These are phyloP conservation scores for Penicillium corylophilum DNA, from an alignment of 2,329 filamentous ascomycete genomes.

Conservation along the genomic window DNA sequence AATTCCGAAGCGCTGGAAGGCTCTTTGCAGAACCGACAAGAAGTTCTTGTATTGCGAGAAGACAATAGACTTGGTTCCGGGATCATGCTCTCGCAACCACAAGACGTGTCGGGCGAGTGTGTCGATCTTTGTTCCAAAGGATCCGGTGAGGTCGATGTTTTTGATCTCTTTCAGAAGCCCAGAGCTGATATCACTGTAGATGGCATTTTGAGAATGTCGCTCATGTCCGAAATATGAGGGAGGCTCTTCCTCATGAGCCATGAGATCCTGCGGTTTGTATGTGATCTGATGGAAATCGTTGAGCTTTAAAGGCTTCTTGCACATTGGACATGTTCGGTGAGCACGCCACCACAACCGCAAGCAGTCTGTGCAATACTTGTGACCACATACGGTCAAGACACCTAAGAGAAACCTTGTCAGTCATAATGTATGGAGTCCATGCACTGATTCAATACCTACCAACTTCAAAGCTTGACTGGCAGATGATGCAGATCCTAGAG, in stretches of 20 bases:
- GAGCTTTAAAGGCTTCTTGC: conserved; percentile 66
- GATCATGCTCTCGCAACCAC: conserved; percentile 80
- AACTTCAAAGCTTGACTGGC: conserved; percentile 70
- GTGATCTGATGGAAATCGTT: conserved; percentile 81
- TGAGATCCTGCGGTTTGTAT: conserved; percentile 72
- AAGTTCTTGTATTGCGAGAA: conserved; percentile 91
- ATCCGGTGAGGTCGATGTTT: conserved; percentile 69
- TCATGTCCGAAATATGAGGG: conserved; percentile 29
- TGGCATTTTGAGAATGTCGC: conserved; percentile 46
- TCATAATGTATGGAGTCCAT: not conserved
- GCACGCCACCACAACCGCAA: conserved; percentile 74
- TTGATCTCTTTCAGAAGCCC: conserved; percentile 76
- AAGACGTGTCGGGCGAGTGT: conserved; percentile 76
- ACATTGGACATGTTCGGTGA: conserved; percentile 77
- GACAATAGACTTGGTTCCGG: conserved; percentile 86
- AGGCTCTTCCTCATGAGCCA: conserved; percentile 58
- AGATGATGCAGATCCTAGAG: conserved; percentile 79
- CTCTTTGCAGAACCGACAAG: conserved; percentile 67
- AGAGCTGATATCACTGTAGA: conserved; percentile 76
- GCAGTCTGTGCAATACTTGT: conserved; percentile 89
- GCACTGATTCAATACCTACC: conserved; percentile 58
- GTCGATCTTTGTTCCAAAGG: conserved; percentile 89
- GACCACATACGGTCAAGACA: conserved; percentile 74
- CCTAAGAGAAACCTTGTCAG: conserved; percentile 26
- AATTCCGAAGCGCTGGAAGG: conserved; percentile 71